These are phyloP conservation scores for Aspergillus sp. DNA, from an alignment of 2,329 filamentous ascomycete genomes.

Conservation along the genomic window DNA sequence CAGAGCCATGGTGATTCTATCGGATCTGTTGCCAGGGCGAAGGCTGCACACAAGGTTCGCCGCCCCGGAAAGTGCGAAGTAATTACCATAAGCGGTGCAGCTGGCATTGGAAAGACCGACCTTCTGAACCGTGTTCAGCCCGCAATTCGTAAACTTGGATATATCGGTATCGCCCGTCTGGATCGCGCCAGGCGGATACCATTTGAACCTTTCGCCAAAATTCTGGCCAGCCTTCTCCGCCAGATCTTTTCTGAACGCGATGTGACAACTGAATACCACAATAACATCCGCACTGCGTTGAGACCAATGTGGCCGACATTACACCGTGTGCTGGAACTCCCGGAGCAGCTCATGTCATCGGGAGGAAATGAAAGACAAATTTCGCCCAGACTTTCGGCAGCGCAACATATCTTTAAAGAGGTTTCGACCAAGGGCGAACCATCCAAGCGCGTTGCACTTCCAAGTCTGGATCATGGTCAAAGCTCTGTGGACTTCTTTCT, in stretches of 20 bases:
- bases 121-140: conserved; percentile 61
- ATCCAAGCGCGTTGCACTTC: conserved; percentile 33
- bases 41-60: conserved; percentile 51
- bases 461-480: conserved; percentile 39
- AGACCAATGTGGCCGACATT: conserved; percentile 60
- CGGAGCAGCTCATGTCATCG: conserved; percentile 62
- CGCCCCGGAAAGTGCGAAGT: conserved; percentile 61
- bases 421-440: conserved; percentile 32
- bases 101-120: conserved; percentile 63
- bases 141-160: conserved; percentile 59
- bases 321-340: conserved; percentile 60
- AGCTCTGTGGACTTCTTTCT: conserved; percentile 41
- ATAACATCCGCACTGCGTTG: conserved; percentile 57
- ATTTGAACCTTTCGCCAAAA: conserved; percentile 61
- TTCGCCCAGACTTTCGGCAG: conserved; percentile 30
- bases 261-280: conserved; percentile 62
- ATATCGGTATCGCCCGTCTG: conserved; percentile 62
- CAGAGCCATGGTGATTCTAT: conserved; percentile 36
- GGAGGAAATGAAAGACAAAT: conserved; percentile 38
- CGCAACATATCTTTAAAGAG: conserved; percentile 35
- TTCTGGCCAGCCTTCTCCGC: conserved; percentile 63
- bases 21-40: conserved; percentile 37
- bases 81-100: conserved; percentile 57
- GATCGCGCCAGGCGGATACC: conserved; percentile 61
- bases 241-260: conserved; percentile 68